Evolutionary conservation across 306 rosid species (phyloP).

Genomic region (Cajanus cajan): DNA sequence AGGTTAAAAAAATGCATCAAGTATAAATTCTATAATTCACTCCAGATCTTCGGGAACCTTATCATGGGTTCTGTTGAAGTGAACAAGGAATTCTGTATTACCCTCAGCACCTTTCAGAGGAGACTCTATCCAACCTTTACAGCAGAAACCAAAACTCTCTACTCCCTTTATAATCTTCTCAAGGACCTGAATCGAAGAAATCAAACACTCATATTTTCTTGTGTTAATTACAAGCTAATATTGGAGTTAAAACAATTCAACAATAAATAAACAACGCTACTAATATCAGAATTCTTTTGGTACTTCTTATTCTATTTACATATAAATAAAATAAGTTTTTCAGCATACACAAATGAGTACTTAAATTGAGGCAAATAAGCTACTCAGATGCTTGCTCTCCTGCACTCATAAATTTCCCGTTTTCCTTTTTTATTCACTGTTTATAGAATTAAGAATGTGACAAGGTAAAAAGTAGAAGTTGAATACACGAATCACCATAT

Average conservation of each 20-base stretch:
- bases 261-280: not conserved
- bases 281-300: not conserved
- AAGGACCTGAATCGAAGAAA: conserved; percentile 56
- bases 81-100: conserved; percentile 84
- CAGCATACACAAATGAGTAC: not conserved
- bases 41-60: not conserved
- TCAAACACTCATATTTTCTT: conserved; percentile 12
- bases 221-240: not conserved
- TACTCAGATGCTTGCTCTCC: not conserved
- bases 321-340: not conserved
- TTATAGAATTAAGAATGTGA: not conserved
- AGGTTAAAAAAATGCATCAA: not conserved
- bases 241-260: not conserved
- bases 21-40: not conserved
- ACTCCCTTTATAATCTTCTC: conserved; percentile 82
- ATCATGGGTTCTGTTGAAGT: conserved; percentile 45
- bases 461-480: not conserved
- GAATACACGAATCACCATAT: not conserved
- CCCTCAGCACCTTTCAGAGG: conserved; percentile 97
- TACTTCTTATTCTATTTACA: not conserved
- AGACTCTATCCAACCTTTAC: conserved; percentile 85
- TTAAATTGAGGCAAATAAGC: not conserved
- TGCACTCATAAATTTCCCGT: not conserved
- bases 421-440: not conserved
- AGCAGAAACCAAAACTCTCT: conserved; percentile 71